phyloP scores from a whole-genome alignment of 208 protist genomes.

The Angomonas ambiguus region DNA sequence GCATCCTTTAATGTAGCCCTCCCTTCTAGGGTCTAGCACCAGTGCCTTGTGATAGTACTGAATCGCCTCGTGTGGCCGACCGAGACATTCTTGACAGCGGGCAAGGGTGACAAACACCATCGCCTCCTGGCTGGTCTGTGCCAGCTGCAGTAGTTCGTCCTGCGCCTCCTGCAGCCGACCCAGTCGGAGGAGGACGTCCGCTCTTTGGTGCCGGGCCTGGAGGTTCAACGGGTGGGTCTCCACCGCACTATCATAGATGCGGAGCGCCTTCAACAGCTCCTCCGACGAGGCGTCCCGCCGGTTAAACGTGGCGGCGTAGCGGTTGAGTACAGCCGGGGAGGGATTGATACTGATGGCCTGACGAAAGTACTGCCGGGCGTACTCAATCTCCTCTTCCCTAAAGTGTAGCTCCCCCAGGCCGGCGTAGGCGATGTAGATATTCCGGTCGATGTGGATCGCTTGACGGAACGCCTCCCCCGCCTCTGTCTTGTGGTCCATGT shows the following conservation, averaged over 20 bases:
- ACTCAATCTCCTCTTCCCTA: conserved; percentile 86
- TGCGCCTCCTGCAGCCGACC: conserved; percentile 62
- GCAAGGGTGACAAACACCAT: conserved; percentile 87
- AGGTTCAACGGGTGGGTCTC: conserved; percentile 75
- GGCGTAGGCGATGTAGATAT: conserved; percentile 97
- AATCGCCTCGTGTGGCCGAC: conserved; percentile 41
- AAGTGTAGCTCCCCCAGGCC: conserved; percentile 93
- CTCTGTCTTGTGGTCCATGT: conserved; percentile 91
- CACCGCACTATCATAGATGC: conserved; percentile 68
- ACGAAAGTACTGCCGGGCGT: conserved; percentile 88
- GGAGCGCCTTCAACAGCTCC: conserved; percentile 61
- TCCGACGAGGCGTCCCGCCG: conserved; percentile 32
- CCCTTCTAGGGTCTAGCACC: conserved; percentile 68
- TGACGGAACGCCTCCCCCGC: conserved; percentile 83
- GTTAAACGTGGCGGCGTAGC: conserved; percentile 68
- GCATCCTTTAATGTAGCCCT: conserved; percentile 60
- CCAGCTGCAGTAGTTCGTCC: conserved; percentile 68
- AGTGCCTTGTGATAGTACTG: conserved; percentile 65
- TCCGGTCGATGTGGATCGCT: conserved; percentile 85
- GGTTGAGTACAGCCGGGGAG: conserved; percentile 67
- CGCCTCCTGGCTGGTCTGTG: conserved; percentile 76
- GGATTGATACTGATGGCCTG: conserved; percentile 86
- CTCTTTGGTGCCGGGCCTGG: conserved; percentile 86
- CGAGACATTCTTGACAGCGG: conserved; percentile 60
- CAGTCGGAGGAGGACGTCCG: conserved; percentile 80